Base-by-base conservation (phyloP, 163 green algal species). In the Scenedesmus sp. region DNA sequence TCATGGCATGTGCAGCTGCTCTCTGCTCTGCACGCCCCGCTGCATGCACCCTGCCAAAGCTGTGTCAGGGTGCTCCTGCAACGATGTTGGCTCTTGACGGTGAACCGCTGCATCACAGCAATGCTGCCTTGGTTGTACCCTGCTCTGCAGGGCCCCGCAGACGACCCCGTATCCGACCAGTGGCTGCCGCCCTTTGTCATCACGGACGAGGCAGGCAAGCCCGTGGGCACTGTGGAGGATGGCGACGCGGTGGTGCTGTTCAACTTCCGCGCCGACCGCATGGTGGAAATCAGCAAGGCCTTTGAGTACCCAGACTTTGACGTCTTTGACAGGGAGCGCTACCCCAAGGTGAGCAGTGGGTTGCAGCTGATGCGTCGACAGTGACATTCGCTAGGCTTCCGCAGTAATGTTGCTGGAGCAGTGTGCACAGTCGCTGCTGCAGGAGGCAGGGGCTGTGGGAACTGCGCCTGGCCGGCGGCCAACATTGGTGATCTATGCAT, bases 221-320 rank as follows among this genome's bases (percentile, higher is more conserved):
- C 98, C 7, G 98, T 99, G 70, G 98, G 98, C 35, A 95, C 97
- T 20, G 91, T 99, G 0, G 72, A 98, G 91, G 97, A 99, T 86
- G 95, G 94, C 53, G 98, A 99, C 83, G 98, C 98, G 3, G 97
- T 99, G 20, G 96, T 99, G 35, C 94, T 98, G 46, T 98, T 98
- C 94, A 99, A 99, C 96, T 99, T 99, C 96, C 95, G 98, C 1
- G 96, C 97, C 13, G 98, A 99, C 94, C 96, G 98, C 86, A 96
- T 99, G 92, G 95, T 99, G 22, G 96, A 99, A 93, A 97, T 99
- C 42, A 96, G 92, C 94, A 99, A 99, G 94, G 97, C 98, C 12
- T 96, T 99, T 22, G 98, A 99, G 95, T 99, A 99, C 89, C 89
- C 80, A n/a, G 89, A 95, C 61, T 96, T 96, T 83, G 92, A 91